phyloP scores from a whole-genome alignment of 345 rosid species.

The Aquilaria yunnanensis region DNA sequence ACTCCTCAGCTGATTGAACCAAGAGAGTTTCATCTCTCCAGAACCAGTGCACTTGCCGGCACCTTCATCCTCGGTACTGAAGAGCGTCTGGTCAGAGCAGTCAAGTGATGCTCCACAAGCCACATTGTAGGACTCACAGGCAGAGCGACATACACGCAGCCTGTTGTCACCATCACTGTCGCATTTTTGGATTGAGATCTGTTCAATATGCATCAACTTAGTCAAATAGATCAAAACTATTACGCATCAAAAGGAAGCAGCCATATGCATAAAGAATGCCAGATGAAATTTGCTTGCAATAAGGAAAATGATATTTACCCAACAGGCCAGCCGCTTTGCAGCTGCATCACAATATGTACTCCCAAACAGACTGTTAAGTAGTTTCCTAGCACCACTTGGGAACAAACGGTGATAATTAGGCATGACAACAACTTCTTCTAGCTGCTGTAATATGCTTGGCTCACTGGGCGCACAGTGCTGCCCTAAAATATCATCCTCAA shows the following conservation, averaged over 20 bases:
- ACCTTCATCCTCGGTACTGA: slow-evolving; percentile 71
- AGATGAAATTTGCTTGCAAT: too few species aligned
- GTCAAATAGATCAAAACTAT: background rate
- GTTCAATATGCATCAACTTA: slow-evolving; percentile 10
- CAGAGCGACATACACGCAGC: slow-evolving; percentile 89
- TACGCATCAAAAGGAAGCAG: too few species aligned
- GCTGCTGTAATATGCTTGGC: slow-evolving; percentile 83
- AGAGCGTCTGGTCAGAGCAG: slow-evolving; percentile 94
- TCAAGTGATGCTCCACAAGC: slow-evolving; percentile 98
- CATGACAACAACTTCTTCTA: slow-evolving; percentile 95
- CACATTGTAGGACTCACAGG: slow-evolving; percentile 81
- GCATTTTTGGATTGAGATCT: slow-evolving; percentile 98
- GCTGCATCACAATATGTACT: slow-evolving; percentile 80
- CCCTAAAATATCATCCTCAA: slow-evolving; percentile 67
- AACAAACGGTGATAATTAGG: slow-evolving; percentile 90
- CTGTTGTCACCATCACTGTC: slow-evolving; percentile 91
- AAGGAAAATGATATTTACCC: slow-evolving; percentile 42
- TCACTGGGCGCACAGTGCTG: slow-evolving; percentile 98
- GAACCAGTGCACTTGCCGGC: slow-evolving; percentile 90
- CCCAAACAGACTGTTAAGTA: slow-evolving; percentile 63
- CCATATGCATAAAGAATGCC: too few species aligned
- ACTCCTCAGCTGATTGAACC: slow-evolving; percentile 42
- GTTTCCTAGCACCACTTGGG: slow-evolving; percentile 82
- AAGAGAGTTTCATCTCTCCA: slow-evolving; percentile 42
- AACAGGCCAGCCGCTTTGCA: slow-evolving; percentile 93